Conservation (phyloP, 495 filamentous ascomycete species). For the Wilcoxina mikolae region DNA sequence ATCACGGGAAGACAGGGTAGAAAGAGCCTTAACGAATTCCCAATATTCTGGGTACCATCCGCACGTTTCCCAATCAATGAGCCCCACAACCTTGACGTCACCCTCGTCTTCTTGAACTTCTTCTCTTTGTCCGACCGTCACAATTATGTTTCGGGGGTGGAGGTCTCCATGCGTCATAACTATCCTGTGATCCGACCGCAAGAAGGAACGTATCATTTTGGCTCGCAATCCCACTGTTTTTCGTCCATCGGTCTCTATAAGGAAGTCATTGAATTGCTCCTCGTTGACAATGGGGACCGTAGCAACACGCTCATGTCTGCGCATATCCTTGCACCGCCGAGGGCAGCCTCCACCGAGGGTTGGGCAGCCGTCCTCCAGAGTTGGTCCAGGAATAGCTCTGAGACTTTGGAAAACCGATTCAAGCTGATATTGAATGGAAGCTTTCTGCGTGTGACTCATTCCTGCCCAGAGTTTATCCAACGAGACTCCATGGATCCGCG, state of each 20-base stretch:
- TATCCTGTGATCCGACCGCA: slow-evolving; percentile 9
- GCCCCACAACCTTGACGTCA: slow-evolving; percentile 27
- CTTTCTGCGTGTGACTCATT: slow-evolving; percentile 5
- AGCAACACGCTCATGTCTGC: slow-evolving; percentile 1
- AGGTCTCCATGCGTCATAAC: slow-evolving; percentile 34
- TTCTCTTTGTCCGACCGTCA: slow-evolving; percentile 14
- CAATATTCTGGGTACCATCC: slow-evolving; percentile 34
- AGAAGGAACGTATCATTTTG: slow-evolving; percentile 6
- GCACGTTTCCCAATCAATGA: slow-evolving; percentile 32
- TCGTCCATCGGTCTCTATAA: slow-evolving; percentile 1
- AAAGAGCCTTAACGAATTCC: slow-evolving; percentile 31
- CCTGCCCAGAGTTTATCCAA: neutral
- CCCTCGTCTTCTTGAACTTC: neutral
- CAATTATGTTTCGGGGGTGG: slow-evolving; percentile 31
- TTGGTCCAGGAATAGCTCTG: neutral
- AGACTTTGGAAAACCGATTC: neutral
- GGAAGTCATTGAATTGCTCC: slow-evolving; percentile 15
- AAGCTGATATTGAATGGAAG: neutral
- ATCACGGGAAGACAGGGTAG: neutral
- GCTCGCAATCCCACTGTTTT: slow-evolving; percentile 1
- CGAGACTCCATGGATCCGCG: neutral
- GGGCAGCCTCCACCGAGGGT: slow-evolving; percentile 6
- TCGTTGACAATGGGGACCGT: slow-evolving; percentile 3
- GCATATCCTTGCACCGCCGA: slow-evolving; percentile 11
- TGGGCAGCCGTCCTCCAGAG: neutral